phyloP scores from a whole-genome alignment of 2,329 filamentous ascomycete genomes.

The Cladosporium velox region DNA sequence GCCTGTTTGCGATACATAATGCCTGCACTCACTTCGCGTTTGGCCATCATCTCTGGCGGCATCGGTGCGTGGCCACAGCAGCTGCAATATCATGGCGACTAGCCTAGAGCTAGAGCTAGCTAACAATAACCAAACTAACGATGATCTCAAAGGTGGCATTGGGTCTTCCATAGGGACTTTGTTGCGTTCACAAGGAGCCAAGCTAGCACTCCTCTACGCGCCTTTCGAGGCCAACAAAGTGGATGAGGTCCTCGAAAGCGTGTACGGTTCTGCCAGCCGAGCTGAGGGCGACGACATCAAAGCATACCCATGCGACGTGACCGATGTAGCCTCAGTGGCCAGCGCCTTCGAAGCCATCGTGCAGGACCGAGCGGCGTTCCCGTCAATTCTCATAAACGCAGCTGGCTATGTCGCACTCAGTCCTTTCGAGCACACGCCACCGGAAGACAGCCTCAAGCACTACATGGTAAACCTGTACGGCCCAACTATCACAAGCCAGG shows the following conservation, averaged over 20 bases:
- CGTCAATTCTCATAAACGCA: slow-evolving; percentile 39
- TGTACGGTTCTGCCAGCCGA: slow-evolving; percentile 36
- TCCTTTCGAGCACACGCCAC: slow-evolving; percentile 29
- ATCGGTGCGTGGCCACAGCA: slow-evolving; percentile 38
- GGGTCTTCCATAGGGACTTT: slow-evolving; percentile 47
- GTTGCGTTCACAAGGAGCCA: slow-evolving; percentile 45
- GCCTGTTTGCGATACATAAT: background rate
- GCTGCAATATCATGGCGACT: background rate
- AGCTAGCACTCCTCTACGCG: slow-evolving; percentile 50
- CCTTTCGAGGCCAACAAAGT: slow-evolving; percentile 47
- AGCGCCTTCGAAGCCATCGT: slow-evolving; percentile 34
- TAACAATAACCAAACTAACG: background rate
- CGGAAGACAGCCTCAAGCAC: slow-evolving; percentile 47
- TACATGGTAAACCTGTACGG: slow-evolving; percentile 49
- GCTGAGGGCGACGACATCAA: slow-evolving; percentile 26
- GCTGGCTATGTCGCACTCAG: slow-evolving; percentile 42
- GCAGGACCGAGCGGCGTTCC: slow-evolving; percentile 32
- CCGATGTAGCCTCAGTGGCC: slow-evolving; percentile 33
- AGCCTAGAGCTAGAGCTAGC: background rate
- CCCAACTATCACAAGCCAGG: slow-evolving; percentile 49
- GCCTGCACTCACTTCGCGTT: slow-evolving; percentile 39
- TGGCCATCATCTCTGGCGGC: slow-evolving; percentile 48
- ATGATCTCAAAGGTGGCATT: slow-evolving; percentile 39
- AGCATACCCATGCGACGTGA: slow-evolving; percentile 41
- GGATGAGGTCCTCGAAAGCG: slow-evolving; percentile 40